Conservation (phyloP, 371 early-diverging fungal genomes). For the Fennellomyces sp. region DNA sequence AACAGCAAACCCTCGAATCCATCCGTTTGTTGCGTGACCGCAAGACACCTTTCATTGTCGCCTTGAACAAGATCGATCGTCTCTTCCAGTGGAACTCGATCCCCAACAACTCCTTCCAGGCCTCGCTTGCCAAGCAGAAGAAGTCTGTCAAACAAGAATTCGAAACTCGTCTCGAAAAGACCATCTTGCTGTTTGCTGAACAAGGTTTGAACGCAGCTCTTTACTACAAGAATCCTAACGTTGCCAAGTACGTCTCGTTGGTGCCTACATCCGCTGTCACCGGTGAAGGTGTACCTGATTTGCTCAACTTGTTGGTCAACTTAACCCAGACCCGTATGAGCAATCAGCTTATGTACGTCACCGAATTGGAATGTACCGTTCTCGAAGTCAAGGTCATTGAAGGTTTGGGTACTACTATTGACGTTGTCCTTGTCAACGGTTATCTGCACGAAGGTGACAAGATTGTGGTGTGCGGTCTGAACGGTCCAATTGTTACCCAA, state of each 20-base stretch:
- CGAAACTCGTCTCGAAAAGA: conserved; percentile 81
- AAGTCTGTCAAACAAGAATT: conserved; percentile 87
- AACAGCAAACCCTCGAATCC: conserved; percentile 99
- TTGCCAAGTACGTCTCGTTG: conserved; percentile 95
- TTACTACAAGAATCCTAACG: conserved; percentile 97
- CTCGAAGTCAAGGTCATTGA: conserved; percentile 99
- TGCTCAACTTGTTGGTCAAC: conserved; percentile 92
- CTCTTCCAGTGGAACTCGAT: conserved; percentile 95
- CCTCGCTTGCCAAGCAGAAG: conserved; percentile 82
- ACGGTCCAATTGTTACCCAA: conserved; percentile 97
- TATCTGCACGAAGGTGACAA: conserved; percentile 97
- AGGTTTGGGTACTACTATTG: conserved; percentile 99
- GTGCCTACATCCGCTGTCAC: conserved; percentile 99
- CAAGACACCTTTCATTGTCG: conserved; percentile 99
- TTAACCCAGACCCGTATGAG: conserved; percentile 97
- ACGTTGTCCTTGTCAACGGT: conserved; percentile 99
- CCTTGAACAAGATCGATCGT: conserved; percentile 99
- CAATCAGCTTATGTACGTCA: conserved; percentile 94
- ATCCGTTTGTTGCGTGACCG: conserved; percentile 92
- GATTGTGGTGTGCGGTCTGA: conserved; percentile 96
- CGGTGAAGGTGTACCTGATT: conserved; percentile 99
- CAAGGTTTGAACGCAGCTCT: conserved; percentile 97
- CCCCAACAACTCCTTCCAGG: conserved; percentile 83
- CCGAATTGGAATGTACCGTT: conserved; percentile 98
- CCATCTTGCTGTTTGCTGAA: conserved; percentile 94